A percentile compares a stretch with the other conserved stretches of the same genome.
These are phyloP conservation scores for Amanita subjunquillea DNA, from an alignment of 768 basidiomycete genomes.

Conservation along the genomic window DNA sequence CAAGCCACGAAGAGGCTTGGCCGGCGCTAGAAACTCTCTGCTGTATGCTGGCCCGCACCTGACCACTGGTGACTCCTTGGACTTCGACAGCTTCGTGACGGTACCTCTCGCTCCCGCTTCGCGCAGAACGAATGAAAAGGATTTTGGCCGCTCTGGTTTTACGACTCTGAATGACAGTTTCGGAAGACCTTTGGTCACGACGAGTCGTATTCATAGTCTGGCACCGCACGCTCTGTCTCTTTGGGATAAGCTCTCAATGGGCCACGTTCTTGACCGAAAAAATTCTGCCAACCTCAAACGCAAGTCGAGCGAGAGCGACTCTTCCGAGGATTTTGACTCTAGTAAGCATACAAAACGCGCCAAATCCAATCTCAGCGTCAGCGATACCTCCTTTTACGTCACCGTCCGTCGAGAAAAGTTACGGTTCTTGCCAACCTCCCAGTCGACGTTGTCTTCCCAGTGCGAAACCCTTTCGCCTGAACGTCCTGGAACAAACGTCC, in stretches of 20 bases:
- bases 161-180: slow-evolving; percentile 1
- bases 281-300: not conserved
- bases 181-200: not conserved
- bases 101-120: not conserved
- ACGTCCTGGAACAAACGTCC: not conserved
- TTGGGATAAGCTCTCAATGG: not conserved
- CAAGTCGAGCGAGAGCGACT: slow-evolving; percentile 21
- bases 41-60: not conserved
- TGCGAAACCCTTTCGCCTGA: too few species aligned
- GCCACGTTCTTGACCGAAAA: not conserved
- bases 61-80: not conserved
- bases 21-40: not conserved
- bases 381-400: slow-evolving; percentile 36
- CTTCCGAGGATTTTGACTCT: slow-evolving; percentile 25
- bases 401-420: slow-evolving; percentile 26
- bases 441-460: slow-evolving; percentile 4
- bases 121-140: not conserved
- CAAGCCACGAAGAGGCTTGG: too few species aligned
- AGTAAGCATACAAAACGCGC: slow-evolving; percentile 31
- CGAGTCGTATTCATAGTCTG: not conserved
- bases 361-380: slow-evolving; percentile 29
- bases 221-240: not conserved
- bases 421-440: slow-evolving; percentile 8
- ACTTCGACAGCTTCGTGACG: not conserved
- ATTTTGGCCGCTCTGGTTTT: not conserved